A percentile compares a stretch with the other conserved stretches of the same genome.
These are phyloP conservation scores for Hymenoscyphus albidus DNA, from an alignment of 2,329 filamentous ascomycete genomes.

Conservation along the genomic window DNA sequence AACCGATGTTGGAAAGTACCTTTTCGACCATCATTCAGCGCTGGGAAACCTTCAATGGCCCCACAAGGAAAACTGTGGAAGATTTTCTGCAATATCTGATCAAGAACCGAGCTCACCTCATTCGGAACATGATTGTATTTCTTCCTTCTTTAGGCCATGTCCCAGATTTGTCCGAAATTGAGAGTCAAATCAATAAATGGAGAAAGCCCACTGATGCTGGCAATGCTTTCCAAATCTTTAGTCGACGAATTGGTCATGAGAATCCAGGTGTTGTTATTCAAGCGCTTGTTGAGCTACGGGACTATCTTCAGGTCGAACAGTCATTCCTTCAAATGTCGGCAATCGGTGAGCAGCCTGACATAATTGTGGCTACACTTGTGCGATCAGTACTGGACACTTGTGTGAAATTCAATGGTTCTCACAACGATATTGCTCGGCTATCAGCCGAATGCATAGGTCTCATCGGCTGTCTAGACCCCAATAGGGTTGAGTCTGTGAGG, in stretches of 20 bases:
- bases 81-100: slow-evolving; percentile 53
- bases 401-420: slow-evolving; percentile 69
- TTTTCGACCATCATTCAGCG: slow-evolving; percentile 82
- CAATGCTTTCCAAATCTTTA: slow-evolving; percentile 67
- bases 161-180: slow-evolving; percentile 63
- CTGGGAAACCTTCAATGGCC: slow-evolving; percentile 65
- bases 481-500: slow-evolving; percentile 75
- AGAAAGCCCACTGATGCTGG: slow-evolving; percentile 63
- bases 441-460: slow-evolving; percentile 82
- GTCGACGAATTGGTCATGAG: slow-evolving; percentile 72
- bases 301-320: slow-evolving; percentile 70
- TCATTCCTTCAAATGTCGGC: slow-evolving; percentile 74
- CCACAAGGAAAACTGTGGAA: slow-evolving; percentile 56
- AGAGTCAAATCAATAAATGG: slow-evolving; percentile 60
- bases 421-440: slow-evolving; percentile 64
- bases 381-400: slow-evolving; percentile 82
- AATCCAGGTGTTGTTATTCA: slow-evolving; percentile 81
- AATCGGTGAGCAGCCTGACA: slow-evolving; percentile 78
- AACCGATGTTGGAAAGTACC: slow-evolving; percentile 78
- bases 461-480: slow-evolving; percentile 88
- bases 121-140: slow-evolving; percentile 66
- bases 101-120: slow-evolving; percentile 38
- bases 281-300: slow-evolving; percentile 71
- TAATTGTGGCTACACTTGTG: slow-evolving; percentile 65
- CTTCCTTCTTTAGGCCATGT: slow-evolving; percentile 76